Evolutionary conservation across 352 stramenopile genomes (phyloP), one percentile per base, ranked within the genome.

Genomic region (Phytophthora sp.): DNA sequence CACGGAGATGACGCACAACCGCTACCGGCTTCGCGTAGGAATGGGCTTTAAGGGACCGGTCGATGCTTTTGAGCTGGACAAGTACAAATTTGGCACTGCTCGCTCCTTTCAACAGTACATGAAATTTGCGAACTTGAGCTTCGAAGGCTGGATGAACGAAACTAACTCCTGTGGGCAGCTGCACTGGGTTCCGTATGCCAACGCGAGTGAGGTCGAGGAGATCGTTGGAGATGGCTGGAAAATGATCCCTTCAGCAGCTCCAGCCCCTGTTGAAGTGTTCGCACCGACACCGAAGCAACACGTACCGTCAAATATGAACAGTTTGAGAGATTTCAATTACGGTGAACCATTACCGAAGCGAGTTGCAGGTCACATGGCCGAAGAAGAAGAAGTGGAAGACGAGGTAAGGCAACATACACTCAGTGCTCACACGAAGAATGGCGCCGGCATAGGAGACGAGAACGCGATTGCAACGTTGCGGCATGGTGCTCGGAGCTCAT

Each of bases 171-270:
- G 79, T 52, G 45, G 70, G 6, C 79, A 88, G 35, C 63, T 88
- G 12, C 77, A 88, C 50, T 88, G 79, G 79, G 69, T 87, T 20
- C 79, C 79, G 12, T 88, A 87, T 52, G 42, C 55, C 15, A 54
- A 88, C 38, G 54, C 78, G 2, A 63, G 51, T 3, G 66, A 71
- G 7, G 72, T 88, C 5, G 78, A 88, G 54, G 15, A 66, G 32
- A 69, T 86, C 34, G 67, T 88, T 4, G 76, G 73, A 0, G 54
- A 52, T 17, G 73, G 64, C 13, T 87, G 77, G 77, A 74, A 68
- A 27, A 54, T 84, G 44, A 32, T n/a, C 3, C 13, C 55, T 30
- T 11, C n/a, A 4, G 18, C 8, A 18, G 32, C 62, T 12, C 51
- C 65, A 17, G 42, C 23, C 8, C 34, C 54, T 21, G 61, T 45